Evolutionary conservation across 257 asterid species (phyloP), one percentile per base, ranked within the genome.

Genomic region (Penstemon newberryi): DNA sequence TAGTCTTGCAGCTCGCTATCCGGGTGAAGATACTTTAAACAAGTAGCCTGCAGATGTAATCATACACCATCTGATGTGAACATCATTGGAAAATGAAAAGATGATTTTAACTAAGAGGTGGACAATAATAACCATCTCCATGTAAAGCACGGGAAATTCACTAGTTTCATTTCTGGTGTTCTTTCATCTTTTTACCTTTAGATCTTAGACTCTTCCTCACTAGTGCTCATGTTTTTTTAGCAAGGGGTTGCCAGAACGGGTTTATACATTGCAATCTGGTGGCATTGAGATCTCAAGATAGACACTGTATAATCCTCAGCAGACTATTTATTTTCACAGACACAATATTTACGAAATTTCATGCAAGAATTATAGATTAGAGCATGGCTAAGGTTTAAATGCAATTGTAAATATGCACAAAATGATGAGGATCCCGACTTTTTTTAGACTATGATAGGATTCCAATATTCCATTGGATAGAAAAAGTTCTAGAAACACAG

Each of bases 1-100:
- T 79, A 87, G 74, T 77, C 84, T 79, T 87, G 96, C 70, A 94
- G 96, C 87, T 91, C 99, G 52, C 82, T 84, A 69, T 94, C 99
- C 50, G 96, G 95, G 40, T 83, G 96, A 79, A 76, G 85, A 87
- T 89, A 91, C 85, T 84, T 91, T 81, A 85, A 75, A 60, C 91
- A 85, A 72, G 86, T 84, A 53, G 96, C 95, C 99, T 94, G 95
- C 83, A 73, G 60, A 69, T 42, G 47, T 59, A 50, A 43, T 66
- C 36, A 47, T 8, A 69, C 51, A 62, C 37, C 44, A 57, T 8
- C 38, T 19, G 58, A 40, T 39, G 56, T 60, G 54, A 73, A 72
- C 55, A 60, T 53, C 49, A 62, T 57, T 41, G 60, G 6, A 71
- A 69, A 65, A 63, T 52, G 60, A 63, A 65, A 73, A 57, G 52